These are phyloP conservation scores for Cladorrhinum sp. DNA, from an alignment of 2,329 filamentous ascomycete genomes.

Conservation along the genomic window DNA sequence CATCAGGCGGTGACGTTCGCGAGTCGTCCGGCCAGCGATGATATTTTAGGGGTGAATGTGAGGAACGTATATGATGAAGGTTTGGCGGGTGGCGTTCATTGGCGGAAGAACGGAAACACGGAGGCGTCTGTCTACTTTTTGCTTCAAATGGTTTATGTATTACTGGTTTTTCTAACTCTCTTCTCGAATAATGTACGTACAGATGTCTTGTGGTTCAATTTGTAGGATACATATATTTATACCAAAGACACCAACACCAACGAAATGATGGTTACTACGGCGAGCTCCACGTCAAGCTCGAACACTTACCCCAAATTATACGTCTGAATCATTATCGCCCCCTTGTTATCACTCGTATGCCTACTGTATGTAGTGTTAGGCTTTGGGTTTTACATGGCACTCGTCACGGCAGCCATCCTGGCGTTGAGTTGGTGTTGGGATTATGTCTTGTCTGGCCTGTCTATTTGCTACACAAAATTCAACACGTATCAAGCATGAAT, in stretches of 20 bases:
- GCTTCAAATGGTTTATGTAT: neutral
- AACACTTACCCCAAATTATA: no score
- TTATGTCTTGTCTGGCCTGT: no score
- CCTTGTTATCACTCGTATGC: no score
- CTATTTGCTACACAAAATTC: no score
- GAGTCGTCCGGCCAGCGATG: conserved; percentile 30
- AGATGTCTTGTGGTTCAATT: neutral
- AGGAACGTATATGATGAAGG: neutral
- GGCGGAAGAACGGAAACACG: neutral
- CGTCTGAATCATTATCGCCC: no score
- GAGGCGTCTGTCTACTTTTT: neutral
- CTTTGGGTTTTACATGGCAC: no score
- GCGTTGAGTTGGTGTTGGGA: no score
- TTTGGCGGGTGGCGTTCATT: conserved; percentile 1
- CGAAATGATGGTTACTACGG: no score
- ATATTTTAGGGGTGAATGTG: neutral
- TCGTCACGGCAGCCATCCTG: no score
- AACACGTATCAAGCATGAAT: neutral
- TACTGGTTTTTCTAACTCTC: conserved; percentile 8
- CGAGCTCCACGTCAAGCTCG: no score
- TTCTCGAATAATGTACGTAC: conserved; percentile 10
- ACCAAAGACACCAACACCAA: no score
- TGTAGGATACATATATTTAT: neutral
- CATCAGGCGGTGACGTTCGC: conserved; percentile 67
- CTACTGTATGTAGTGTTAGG: no score